phyloP scores from a whole-genome alignment of 148 eudicot species.

The Tetragonia tetragonoides region DNA sequence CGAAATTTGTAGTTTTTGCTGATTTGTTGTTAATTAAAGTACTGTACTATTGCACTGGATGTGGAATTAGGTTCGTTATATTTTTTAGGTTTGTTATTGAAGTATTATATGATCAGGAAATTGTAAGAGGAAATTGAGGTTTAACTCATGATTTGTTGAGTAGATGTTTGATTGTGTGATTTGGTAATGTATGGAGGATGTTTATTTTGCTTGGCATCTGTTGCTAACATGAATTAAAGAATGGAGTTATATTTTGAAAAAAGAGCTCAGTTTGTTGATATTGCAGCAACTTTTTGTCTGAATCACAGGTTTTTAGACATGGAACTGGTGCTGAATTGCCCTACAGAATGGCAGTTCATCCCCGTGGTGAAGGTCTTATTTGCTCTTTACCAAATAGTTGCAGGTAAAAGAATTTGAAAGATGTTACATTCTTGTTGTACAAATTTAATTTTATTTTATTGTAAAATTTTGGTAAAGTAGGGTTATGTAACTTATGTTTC shows the following conservation, averaged over 20 bases:
- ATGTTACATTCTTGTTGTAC: no score
- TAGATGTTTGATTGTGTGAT: no score
- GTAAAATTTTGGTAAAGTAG: neutral
- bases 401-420: conserved; percentile 40
- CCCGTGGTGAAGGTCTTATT: conserved; percentile 75
- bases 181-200: neutral
- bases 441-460: no score
- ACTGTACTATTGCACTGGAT: no score
- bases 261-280: neutral
- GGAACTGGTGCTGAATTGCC: conserved; percentile 77
- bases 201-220: no score
- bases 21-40: no score
- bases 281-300: neutral
- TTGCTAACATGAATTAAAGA: neutral
- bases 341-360: conserved; percentile 91
- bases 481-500: neutral
- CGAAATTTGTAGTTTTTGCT: no score
- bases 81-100: no score
- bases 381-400: conserved; percentile 68
- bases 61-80: no score
- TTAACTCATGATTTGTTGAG: neutral
- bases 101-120: neutral
- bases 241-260: neutral
- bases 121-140: neutral
- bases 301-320: conserved; percentile 50